These are phyloP conservation scores for Cymbopogon flexuosus DNA, from an alignment of 202 grass and related monocot genomes.

Conservation along the genomic window DNA sequence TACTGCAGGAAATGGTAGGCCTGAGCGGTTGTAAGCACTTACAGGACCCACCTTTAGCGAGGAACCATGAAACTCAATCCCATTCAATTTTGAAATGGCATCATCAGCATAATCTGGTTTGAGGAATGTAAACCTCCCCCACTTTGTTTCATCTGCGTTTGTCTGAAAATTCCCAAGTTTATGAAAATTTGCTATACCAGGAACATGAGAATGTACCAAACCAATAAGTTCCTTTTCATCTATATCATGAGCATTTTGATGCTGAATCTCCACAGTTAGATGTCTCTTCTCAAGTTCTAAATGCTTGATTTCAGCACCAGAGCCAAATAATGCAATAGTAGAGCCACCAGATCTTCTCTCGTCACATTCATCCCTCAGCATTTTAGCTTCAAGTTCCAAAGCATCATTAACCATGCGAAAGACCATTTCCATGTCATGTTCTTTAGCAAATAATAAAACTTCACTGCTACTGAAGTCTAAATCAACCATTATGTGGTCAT, in stretches of 20 bases:
- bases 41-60: constrained; percentile 55
- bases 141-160: constrained; percentile 53
- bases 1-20: constrained; percentile 71
- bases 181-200: constrained; percentile 56
- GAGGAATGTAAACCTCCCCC: constrained; percentile 83
- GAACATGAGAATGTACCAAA: constrained; percentile 52
- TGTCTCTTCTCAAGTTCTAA: constrained; percentile 73
- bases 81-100: constrained; percentile 65
- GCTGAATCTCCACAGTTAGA: constrained; percentile 71
- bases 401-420: constrained; percentile 43
- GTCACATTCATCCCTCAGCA: constrained; percentile 65
- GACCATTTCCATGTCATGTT: constrained; percentile 10
- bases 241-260: constrained; percentile 58
- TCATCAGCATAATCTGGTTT: constrained; percentile 61
- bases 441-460: no score
- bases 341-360: constrained; percentile 59
- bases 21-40: constrained; percentile 34
- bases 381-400: constrained; percentile 57
- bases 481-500: constrained; percentile 67
- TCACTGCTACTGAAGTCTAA: constrained; percentile 36
- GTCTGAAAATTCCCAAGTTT: constrained; percentile 40
- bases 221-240: constrained; percentile 72
- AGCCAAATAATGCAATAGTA: constrained; percentile 66
- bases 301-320: constrained; percentile 95
- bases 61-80: constrained; percentile 64